Base-by-base conservation (phyloP, 1,139 yeast species). In the Suhomyces atakaporum region DNA sequence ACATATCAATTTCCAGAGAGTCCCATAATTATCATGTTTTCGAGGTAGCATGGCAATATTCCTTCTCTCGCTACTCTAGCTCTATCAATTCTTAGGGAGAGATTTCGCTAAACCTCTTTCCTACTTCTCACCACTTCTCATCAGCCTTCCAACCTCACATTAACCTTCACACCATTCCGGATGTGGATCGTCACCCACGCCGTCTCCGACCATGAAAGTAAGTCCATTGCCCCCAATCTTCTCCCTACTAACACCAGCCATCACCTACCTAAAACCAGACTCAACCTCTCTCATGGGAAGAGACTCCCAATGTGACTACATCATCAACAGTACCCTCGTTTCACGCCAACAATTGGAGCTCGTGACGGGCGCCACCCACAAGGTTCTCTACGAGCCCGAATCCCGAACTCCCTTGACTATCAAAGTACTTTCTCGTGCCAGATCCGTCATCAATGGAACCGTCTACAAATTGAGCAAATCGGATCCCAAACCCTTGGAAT, bases 341-440 rank as follows among this genome's bases (percentile, higher is more conserved):
- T 63, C 73, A 1, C 51, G 68, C 38, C 51, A 55, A 15, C 69
- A 66, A 31, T 41, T 68, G 24, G 51, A 52, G 31, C 33, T 63
- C 8, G 41, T 41, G 16, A 39, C 14, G 29, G 7, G 29, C 37
- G 18, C n/a, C 4, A 15, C 27, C 3, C 31, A 29, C 5, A 20
- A 33, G 2, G 34, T 37, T n/a, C 20, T 51, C 11, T 27, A 41
- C 21, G 44, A 49, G 14, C 16, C 38, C 3, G 42, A 35, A 5
- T 8, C 29, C 7, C 45, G 36, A 22, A 54, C 70, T 1, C 50
- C 54, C 10, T 40, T 66, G 10, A 21, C 19, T 1, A 36, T 67
- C 9, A 43, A 46, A 5, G 47, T 67, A 7, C 46, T 56, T n/a
- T 57, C 71, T 3, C 50, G 62, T 26, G 70, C 70, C 1, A 51